Evolutionary conservation across 139 green algal species (phyloP).

Genomic region (Coelastrella sp.): DNA sequence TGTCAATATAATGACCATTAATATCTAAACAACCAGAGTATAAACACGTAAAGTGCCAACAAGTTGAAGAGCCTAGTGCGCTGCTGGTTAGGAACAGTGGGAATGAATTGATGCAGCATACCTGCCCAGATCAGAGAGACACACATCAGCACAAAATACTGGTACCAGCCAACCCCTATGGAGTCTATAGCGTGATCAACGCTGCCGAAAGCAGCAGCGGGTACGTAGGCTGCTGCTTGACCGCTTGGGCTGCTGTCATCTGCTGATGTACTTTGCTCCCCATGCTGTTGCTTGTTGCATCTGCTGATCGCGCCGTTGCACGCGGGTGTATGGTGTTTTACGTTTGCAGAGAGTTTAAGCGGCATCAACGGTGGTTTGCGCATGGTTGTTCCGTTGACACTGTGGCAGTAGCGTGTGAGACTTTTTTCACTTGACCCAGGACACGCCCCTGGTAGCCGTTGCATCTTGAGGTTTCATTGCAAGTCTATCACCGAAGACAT

Average conservation of each 20-base stretch:
- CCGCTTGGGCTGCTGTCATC: background rate
- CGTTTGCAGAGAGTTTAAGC: background rate
- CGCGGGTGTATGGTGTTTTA: background rate
- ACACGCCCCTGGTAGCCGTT: no score
- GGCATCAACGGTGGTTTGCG: no score
- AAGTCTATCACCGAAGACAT: no score
- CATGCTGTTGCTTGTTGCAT: background rate
- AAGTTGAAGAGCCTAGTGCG: no score
- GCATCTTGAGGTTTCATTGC: no score
- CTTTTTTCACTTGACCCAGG: no score
- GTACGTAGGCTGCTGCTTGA: background rate
- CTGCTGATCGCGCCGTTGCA: background rate
- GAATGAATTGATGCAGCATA: background rate
- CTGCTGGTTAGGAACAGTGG: background rate
- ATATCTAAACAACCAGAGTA: no score
- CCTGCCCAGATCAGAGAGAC: slow-evolving; percentile 77
- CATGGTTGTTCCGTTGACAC: no score
- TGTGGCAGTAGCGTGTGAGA: no score
- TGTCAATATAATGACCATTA: no score
- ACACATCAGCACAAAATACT: slow-evolving; percentile 74
- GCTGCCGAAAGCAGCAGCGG: background rate
- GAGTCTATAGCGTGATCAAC: slow-evolving; percentile 43
- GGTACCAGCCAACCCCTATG: slow-evolving; percentile 77
- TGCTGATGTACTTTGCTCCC: background rate
- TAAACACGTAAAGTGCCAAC: no score